These are phyloP conservation scores for Pleurotus giganteus DNA, from an alignment of 768 basidiomycete genomes.

Conservation along the genomic window DNA sequence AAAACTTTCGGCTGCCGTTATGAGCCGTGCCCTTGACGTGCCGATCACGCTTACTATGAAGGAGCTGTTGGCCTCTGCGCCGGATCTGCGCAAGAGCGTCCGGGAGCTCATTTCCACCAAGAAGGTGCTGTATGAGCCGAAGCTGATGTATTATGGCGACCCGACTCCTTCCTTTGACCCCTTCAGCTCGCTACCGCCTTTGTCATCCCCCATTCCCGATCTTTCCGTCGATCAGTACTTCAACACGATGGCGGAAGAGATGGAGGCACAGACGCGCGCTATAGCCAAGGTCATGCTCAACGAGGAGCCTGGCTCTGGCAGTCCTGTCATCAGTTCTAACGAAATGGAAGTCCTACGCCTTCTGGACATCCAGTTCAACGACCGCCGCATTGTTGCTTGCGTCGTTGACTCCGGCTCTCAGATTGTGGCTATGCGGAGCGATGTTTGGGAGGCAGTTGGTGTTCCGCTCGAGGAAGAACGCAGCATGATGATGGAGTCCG, in stretches of 20 bases:
- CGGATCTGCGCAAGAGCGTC: slow-evolving; percentile 14
- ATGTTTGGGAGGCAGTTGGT: slow-evolving; percentile 15
- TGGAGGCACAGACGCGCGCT: no score
- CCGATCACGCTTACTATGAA: slow-evolving; percentile 14
- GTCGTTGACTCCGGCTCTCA: slow-evolving; percentile 24
- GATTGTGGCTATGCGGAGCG: slow-evolving; percentile 23
- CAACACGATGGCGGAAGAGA: background rate
- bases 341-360: slow-evolving; percentile 15
- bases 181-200: no score
- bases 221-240: background rate
- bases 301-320: no score
- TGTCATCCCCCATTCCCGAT: background rate
- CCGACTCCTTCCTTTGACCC: background rate
- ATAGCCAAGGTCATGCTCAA: no score
- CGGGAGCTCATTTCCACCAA: slow-evolving; percentile 15
- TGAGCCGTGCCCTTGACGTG: slow-evolving; percentile 11
- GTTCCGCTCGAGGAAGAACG: slow-evolving; percentile 19
- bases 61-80: slow-evolving; percentile 15
- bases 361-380: slow-evolving; percentile 16
- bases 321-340: slow-evolving; percentile 12
- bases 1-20: background rate
- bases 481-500: slow-evolving; percentile 20
- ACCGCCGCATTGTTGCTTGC: slow-evolving; percentile 16
- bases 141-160: background rate
- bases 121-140: no score